Conservation (phyloP, 2,329 filamentous ascomycete species). For the Dryadomyces sulphureus region DNA sequence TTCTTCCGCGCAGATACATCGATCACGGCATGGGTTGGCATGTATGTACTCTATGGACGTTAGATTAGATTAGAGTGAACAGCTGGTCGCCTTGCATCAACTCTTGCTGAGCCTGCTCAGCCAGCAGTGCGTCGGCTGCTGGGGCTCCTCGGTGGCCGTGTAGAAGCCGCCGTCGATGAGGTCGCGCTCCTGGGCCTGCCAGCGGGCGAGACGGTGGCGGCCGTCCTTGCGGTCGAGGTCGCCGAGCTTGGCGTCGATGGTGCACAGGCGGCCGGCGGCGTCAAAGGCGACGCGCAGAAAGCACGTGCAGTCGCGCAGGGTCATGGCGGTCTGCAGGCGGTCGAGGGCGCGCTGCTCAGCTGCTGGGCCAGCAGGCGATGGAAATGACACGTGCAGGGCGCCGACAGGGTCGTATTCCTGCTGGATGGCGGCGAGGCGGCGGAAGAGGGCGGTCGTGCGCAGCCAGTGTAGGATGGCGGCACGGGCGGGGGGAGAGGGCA, state of each 20-base stretch:
- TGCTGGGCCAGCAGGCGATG: neutral
- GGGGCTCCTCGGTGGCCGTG: constrained; percentile 12
- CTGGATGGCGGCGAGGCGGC: constrained; percentile 26
- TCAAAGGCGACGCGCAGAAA: constrained; percentile 55
- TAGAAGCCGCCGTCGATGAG: constrained; percentile 60
- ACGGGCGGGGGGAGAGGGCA: constrained; percentile 19
- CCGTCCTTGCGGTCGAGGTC: constrained; percentile 68
- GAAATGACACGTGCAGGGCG: constrained; percentile 1
- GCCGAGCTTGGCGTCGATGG: constrained; percentile 46
- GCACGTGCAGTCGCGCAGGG: constrained; percentile 63
- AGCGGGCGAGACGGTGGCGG: constrained; percentile 50
- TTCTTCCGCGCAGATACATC: too few species aligned
- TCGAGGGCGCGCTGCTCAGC: constrained; percentile 16
- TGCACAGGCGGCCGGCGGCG: constrained; percentile 39
- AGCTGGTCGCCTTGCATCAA: too few species aligned
- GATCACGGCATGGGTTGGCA: too few species aligned
- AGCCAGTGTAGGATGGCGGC: constrained; percentile 23
- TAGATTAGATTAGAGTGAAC: too few species aligned
- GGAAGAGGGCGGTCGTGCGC: constrained; percentile 21
- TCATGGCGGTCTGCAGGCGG: constrained; percentile 59
- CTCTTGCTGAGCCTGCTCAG: constrained; percentile 8
- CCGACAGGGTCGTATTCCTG: constrained; percentile 15
- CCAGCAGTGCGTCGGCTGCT: constrained; percentile 13
- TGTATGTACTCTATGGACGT: too few species aligned
- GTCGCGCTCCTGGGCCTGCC: constrained; percentile 46